Percentiles rank a stretch among this genome's conserved stretches.
These are phyloP conservation scores for Phaeoacremonium minimum DNA, from an alignment of 2,329 filamentous ascomycete species.

Conservation along the genomic window DNA sequence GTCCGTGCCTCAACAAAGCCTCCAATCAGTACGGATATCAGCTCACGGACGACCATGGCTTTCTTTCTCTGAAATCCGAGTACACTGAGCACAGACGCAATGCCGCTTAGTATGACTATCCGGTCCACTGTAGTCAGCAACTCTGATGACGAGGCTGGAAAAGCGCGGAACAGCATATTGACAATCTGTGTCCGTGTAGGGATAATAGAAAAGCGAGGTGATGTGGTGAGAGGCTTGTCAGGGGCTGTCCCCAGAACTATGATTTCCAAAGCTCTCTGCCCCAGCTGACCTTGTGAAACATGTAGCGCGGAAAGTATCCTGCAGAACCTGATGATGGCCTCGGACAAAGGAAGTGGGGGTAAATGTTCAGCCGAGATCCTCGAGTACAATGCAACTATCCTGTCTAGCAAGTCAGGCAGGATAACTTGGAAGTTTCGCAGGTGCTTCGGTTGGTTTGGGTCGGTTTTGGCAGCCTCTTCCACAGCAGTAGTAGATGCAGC, in stretches of 20 bases:
- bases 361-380: constrained; percentile 67
- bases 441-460: constrained; percentile 44
- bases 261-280: constrained; percentile 56
- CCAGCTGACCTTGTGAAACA: constrained; percentile 58
- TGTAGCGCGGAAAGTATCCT: constrained; percentile 67
- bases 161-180: constrained; percentile 62
- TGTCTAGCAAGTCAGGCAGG: constrained; percentile 70
- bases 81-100: constrained; percentile 77
- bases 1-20: constrained; percentile 89
- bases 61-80: constrained; percentile 85
- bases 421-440: constrained; percentile 51
- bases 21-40: constrained; percentile 77
- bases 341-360: constrained; percentile 66
- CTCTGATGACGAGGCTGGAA: constrained; percentile 64
- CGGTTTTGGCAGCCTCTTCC: constrained; percentile 32
- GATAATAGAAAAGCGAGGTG: constrained; percentile 50
- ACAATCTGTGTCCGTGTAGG: constrained; percentile 62
- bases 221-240: constrained; percentile 42
- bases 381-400: constrained; percentile 70
- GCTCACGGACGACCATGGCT: constrained; percentile 80
- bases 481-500: constrained; percentile 20
- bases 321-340: constrained; percentile 69
- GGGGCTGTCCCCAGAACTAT: constrained; percentile 60
- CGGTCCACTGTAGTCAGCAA: constrained; percentile 70
- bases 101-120: constrained; percentile 75